Evolutionary conservation across 2,329 filamentous ascomycete genomes (phyloP), one percentile per base, ranked within the genome.

Genomic region (Cordyceps farinosa): DNA sequence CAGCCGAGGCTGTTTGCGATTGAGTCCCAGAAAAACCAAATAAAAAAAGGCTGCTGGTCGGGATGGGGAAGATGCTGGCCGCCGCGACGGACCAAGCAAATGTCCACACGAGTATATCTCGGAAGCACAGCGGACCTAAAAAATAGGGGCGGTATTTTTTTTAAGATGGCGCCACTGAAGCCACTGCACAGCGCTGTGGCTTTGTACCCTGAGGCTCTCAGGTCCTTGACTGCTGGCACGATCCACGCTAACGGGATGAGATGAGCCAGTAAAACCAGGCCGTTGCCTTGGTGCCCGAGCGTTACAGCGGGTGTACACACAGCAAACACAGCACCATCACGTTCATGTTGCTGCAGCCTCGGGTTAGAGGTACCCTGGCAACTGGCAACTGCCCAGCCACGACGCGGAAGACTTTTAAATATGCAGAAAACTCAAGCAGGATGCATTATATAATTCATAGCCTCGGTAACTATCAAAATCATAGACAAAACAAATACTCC

Each of bases 131-230:
- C 38, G 38, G 5, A 22, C 22, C 22, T 22, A 15, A 40, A 32
- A 27, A 56, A 56, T 45, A 56, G 40, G 53, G 53, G 53, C 53
- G 53, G 53, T 8, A 56, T 56, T 45, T 48, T 47, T 56, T n/a
- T 45, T 44, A 45, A 22, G 53, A 22, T 40, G 53, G 40, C 53
- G 38, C 40, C 40, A 22, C 52, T 4, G 36, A 29, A 38, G 38
- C 38, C 52, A 13, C 9, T 32, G 30, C 40, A 44, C 22, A 40
- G 22, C 52, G 36, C 52, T 54, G 52, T 36, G 27, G 36, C 22
- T 55, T 42, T 22, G 22, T 36, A 13, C 36, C 36, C 8, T 55
- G 36, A 42, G 36, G 22, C 36, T 11, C 17, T 11, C 15, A 32
- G 13, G 13, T 22, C 22, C 22, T 22, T 22, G 22, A 22, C 22